Base-by-base conservation (phyloP, 768 basidiomycete genomes). In the Nevesoporus exiguus region DNA sequence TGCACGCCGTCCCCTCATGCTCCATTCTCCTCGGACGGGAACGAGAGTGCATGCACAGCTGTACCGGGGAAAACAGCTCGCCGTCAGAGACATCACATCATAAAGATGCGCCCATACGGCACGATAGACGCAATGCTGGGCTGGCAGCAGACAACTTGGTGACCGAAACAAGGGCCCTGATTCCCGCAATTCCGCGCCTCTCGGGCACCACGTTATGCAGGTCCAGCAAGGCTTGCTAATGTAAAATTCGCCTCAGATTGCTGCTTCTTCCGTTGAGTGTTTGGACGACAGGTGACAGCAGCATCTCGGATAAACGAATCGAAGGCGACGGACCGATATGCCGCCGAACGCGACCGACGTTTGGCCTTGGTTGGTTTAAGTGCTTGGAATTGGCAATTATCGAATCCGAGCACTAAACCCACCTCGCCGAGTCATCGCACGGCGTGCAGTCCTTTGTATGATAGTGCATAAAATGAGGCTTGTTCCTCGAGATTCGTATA, bases 31-130 rank as follows among this genome's bases (percentile, higher is more conserved):
- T 37, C 47, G 47, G 47, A 47, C 22, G 17, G 2, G 4, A 36
- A 5, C 34, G 14, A 2, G 9, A 15, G 7, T 21, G 37, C 7
- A 21, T 33, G 33, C 10, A 10, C 21, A 39, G 37, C 7, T 4
- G 14, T 19, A 39, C n/a, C 19, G 19, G 14, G 17, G 3, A 15
- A 19, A 21, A 11, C 22, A 22, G 9, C 40, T 41, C 25, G 42
- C 24, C 44, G 44, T 45, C 15, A 5, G 15, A 11, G 36, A 27
- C 49, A 50, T 50, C 30, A 50, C 39, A n/a, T 25, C 19, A 21
- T 17, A 30, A n/a, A 50, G 49, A 50, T 42, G 49, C 49, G 49
- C 49, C 49, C 49, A 42, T 31, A 30, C 49, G 24, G n/a, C 44
- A 45, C 11, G n/a, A 13, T 8, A 17, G 36, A 15, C 46, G 3